Evolutionary conservation across 768 basidiomycete species (phyloP).

Genomic region (Rubroboletus satanas): DNA sequence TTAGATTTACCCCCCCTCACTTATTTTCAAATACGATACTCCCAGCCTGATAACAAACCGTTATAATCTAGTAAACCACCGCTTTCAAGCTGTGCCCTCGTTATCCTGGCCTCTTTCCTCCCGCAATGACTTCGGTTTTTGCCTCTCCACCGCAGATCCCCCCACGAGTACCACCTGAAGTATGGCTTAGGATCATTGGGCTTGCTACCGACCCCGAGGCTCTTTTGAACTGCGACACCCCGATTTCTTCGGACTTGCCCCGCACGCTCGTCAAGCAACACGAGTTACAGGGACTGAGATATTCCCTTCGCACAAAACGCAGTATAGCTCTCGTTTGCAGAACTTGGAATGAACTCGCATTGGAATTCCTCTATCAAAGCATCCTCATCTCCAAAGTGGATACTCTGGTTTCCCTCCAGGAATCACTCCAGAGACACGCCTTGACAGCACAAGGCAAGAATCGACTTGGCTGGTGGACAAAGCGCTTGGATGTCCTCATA

Average conservation of each 20-base stretch:
- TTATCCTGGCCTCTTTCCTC: neutral
- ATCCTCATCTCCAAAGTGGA: slow-evolving; percentile 21
- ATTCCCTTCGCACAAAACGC: slow-evolving; percentile 23
- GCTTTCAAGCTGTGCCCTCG: neutral
- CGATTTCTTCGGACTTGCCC: slow-evolving; percentile 18
- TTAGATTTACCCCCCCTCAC: neutral
- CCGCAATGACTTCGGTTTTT: slow-evolving; percentile 11
- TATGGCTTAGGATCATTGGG: slow-evolving; percentile 28
- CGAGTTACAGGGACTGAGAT: slow-evolving; percentile 15
- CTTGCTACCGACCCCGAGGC: slow-evolving; percentile 15
- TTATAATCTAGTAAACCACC: neutral
- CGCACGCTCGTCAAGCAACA: slow-evolving; percentile 12
- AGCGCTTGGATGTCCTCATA: slow-evolving; percentile 24
- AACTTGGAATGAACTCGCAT: slow-evolving; percentile 21
- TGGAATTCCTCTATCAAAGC: slow-evolving; percentile 22
- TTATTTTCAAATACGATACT: neutral
- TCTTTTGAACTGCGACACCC: slow-evolving; percentile 9
- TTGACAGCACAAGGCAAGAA: slow-evolving; percentile 2
- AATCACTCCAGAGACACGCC: slow-evolving; percentile 10
- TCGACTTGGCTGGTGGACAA: slow-evolving; percentile 27
- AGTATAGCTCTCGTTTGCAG: slow-evolving; percentile 24
- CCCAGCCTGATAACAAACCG: neutral
- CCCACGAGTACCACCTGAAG: slow-evolving; percentile 24
- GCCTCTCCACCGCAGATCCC: neutral
- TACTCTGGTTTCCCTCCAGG: slow-evolving; percentile 12